Base-by-base conservation (phyloP, 495 filamentous ascomycete species). In the Penicillium canariense region DNA sequence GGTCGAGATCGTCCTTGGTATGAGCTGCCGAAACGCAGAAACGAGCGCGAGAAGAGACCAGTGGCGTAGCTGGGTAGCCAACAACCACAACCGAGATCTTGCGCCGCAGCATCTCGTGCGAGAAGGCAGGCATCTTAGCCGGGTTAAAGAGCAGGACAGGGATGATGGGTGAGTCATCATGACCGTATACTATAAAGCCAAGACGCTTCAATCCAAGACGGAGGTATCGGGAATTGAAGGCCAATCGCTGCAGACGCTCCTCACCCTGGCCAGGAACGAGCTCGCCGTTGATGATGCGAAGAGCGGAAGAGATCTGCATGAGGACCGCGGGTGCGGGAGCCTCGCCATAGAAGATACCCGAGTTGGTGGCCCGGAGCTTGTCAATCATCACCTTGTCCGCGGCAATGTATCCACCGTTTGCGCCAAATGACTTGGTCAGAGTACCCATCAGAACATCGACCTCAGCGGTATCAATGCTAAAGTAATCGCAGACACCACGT, bases 61-160 rank as follows among this genome's bases (percentile, higher is more conserved):
- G 81, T 4, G 94, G 94, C n/a, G 94, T 98, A 15, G 94, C 94
- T 1, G 94, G 94, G 65, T 98, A 98, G 42, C 94, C 95, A 54
- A 98, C 94, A 32, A 98, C 87, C 40, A 98, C 94, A 40, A 97
- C 91, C n/a, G 93, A 93, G 56, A 98, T 97, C 73, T 96, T 97
- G 58, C 94, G 89, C 63, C 86, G 87, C 28, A 97, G 82, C 94
- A 98, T 97, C 71, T 97, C 93, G 68, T 96, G 94, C 30, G 90
- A 96, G 72, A 98, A 98, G 28, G 94, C 94, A 7, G 94, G 89
- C 77, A 98, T 96, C 73, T 98, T 98, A 51, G 87, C 94, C 9
- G 94, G 95, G 74, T 96, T 90, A 77, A 96, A 98, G 28, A 98
- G 83, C 50, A 96, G 77, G 62, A 97, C 56, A 45, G 94, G 94